A percentile compares a stretch with the other conserved stretches of the same genome.
These are phyloP conservation scores for Ceriops tagal DNA, from an alignment of 345 rosid species.

Conservation along the genomic window DNA sequence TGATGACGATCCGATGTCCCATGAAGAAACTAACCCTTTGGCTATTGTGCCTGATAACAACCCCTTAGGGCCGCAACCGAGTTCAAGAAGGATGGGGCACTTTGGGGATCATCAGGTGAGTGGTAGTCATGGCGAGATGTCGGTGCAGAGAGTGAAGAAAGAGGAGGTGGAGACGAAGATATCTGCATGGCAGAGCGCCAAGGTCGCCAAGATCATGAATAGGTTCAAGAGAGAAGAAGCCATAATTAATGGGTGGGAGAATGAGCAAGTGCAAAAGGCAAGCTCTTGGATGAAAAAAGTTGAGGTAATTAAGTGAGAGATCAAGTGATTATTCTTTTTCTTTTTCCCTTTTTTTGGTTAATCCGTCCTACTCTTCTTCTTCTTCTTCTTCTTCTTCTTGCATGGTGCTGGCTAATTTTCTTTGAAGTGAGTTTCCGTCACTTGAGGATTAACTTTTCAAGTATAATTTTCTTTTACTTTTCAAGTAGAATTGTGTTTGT, in stretches of 20 bases:
- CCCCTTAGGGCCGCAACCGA: constrained; percentile 27
- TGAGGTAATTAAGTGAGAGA: constrained; percentile 47
- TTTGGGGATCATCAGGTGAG: constrained; percentile 17
- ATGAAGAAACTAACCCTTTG: constrained; percentile 67
- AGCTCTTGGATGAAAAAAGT: constrained; percentile 86
- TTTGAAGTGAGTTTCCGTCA: too few species aligned
- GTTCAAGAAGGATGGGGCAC: constrained; percentile 20
- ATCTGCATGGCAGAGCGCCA: constrained; percentile 90
- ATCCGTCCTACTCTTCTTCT: too few species aligned
- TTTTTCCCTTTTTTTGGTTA: too few species aligned
- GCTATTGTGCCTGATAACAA: constrained; percentile 72
- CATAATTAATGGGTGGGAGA: constrained; percentile 80
- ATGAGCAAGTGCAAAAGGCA: constrained; percentile 75
- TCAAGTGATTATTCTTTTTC: background rate
- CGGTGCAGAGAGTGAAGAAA: constrained; percentile 80
- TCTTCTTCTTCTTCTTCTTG: background rate
- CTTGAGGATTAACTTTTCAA: background rate
- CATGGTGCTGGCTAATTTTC: background rate
- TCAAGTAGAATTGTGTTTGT: too few species aligned
- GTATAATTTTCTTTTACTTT: background rate
- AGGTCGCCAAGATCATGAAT: constrained; percentile 80
- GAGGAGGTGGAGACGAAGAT: constrained; percentile 95
- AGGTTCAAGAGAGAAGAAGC: constrained; percentile 96
- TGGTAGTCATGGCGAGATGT: constrained; percentile 27
- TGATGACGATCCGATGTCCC: constrained; percentile 20